A percentile compares a stretch with the other conserved stretches of the same genome.
phyloP scores from a whole-genome alignment of 768 basidiomycete genomes.

The Boletus bicolor region DNA sequence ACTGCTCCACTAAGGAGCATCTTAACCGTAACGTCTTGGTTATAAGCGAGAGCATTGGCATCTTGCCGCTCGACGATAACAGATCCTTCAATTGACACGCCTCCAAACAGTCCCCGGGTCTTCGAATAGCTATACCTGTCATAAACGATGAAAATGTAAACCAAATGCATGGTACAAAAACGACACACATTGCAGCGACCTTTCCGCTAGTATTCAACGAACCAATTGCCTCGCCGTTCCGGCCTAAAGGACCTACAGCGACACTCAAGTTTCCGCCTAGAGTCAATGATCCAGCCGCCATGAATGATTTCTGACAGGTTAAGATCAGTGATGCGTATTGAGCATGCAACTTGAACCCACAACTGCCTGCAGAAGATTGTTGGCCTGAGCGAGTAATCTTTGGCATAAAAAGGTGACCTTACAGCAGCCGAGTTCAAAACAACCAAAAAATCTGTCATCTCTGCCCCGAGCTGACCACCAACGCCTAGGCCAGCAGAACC shows the following conservation, averaged over 20 bases:
- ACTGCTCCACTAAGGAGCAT: slow-evolving; percentile 78
- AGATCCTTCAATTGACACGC: slow-evolving; percentile 83
- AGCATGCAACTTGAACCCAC: slow-evolving; percentile 38
- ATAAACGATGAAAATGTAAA: background rate
- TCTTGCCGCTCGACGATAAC: slow-evolving; percentile 94
- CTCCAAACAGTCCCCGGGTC: slow-evolving; percentile 91
- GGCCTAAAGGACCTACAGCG: slow-evolving; percentile 87
- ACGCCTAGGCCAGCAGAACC: slow-evolving; percentile 89
- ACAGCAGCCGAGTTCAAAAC: slow-evolving; percentile 83
- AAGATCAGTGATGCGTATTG: background rate
- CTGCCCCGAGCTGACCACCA: slow-evolving; percentile 79
- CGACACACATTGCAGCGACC: slow-evolving; percentile 80
- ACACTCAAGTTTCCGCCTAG: slow-evolving; percentile 89
- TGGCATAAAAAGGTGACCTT: slow-evolving; percentile 25
- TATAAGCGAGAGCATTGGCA: slow-evolving; percentile 82
- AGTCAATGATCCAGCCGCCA: slow-evolving; percentile 89
- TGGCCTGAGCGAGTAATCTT: slow-evolving; percentile 4
- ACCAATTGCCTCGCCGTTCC: slow-evolving; percentile 89
- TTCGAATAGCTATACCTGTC: slow-evolving; percentile 86
- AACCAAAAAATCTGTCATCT: slow-evolving; percentile 89
- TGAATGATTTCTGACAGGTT: slow-evolving; percentile 69
- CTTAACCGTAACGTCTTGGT: slow-evolving; percentile 67
- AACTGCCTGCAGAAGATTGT: slow-evolving; percentile 45
- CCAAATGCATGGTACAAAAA: background rate
- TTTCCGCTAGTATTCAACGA: slow-evolving; percentile 81